phyloP scores from a whole-genome alignment of 2,329 filamentous ascomycete genomes.

The Fusarium secorum region DNA sequence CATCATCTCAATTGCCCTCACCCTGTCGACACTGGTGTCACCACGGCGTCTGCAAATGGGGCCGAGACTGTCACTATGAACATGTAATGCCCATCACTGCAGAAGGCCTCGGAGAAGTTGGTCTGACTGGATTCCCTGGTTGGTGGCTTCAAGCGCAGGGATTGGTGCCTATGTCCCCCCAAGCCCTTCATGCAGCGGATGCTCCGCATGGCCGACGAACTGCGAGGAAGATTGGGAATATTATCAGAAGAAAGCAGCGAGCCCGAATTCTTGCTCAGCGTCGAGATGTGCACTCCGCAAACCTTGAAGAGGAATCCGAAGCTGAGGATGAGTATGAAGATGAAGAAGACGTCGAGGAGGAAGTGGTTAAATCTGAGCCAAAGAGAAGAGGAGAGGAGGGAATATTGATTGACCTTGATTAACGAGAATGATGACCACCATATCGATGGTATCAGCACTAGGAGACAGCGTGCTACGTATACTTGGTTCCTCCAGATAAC shows the following conservation, averaged over 20 bases:
- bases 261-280: background rate
- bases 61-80: constrained; percentile 51
- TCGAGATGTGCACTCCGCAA: background rate
- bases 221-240: background rate
- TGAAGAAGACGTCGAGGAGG: background rate
- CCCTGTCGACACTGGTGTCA: constrained; percentile 58
- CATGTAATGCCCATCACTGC: constrained; percentile 58
- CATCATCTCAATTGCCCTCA: background rate
- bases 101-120: constrained; percentile 52
- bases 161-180: constrained; percentile 21
- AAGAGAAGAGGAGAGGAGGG: constrained; percentile 16
- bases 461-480: background rate
- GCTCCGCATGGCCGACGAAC: background rate
- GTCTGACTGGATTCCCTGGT: constrained; percentile 51
- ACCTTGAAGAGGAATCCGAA: background rate
- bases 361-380: background rate
- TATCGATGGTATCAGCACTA: background rate
- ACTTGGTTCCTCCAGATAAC: background rate
- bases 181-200: background rate
- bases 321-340: constrained; percentile 1
- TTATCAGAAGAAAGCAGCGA: constrained; percentile 15
- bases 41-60: constrained; percentile 57
- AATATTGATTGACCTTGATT: constrained; percentile 22
- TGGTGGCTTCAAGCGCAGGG: constrained; percentile 51
- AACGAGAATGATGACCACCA: background rate